Evolutionary conservation across 2,329 filamentous ascomycete genomes (phyloP), one percentile per base, ranked within the genome.

Genomic region (Cytospora paraplurivora): DNA sequence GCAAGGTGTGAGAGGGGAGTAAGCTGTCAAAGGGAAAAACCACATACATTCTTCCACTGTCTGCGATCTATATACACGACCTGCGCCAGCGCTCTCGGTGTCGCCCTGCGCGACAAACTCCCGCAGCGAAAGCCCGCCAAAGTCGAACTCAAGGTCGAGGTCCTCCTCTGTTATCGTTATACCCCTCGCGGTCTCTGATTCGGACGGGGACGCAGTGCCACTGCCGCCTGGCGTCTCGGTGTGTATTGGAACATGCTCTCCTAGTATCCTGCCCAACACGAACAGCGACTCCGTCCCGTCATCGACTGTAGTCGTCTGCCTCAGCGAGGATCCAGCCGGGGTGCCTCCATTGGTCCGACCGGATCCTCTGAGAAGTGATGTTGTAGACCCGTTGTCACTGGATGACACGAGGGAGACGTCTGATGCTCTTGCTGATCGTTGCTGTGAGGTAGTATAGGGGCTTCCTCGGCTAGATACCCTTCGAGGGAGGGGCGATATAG

Each of bases 61-160:
- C 74, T 91, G 88, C 53, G 81, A 74, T 70, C 78, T 83, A 77
- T 82, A 79, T 73, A 76, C 68, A 67, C 69, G 69, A 56, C 67
- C 69, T 32, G 64, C 72, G 58, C 70, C 68, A 33, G 64, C 52
- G 2, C 64, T 67, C 21, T 66, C 68, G 33, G 72, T 72, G 1
- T 76, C 77, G 13, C 74, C 70, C 19, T 56, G 57, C 38, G 64
- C 62, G 17, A 83, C 86, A 69, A 95, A 88, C 67, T 92, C 90
- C 66, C 88, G 85, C 67, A 99, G 78, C 68, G 90, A 91, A 57
- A 95, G 76, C 0, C 85, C 90, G 13, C 82, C 87, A 77, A 99
- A 97, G 69, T 96, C 90, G 68, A 94, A 87, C 6, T 89, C 83
- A 44, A 86, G 79, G 1, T 85, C 82, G 49, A 93, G 72, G 63